Evolutionary conservation across 148 eudicot species (phyloP).

Genomic region (Nyssa sinensis): DNA sequence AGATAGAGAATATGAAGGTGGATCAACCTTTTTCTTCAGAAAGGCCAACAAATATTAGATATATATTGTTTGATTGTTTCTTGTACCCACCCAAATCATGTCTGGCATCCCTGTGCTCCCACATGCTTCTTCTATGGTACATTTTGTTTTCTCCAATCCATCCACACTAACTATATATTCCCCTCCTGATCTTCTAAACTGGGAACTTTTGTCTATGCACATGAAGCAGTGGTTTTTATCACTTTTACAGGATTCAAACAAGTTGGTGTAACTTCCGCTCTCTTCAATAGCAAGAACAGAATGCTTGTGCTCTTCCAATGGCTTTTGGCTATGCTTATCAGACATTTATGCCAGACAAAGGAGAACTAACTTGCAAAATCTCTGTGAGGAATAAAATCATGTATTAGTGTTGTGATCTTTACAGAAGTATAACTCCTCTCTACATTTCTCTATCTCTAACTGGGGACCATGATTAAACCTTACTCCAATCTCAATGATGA

Average conservation of each 20-base stretch:
- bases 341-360: not conserved
- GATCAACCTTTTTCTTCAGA: not conserved
- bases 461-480: not conserved
- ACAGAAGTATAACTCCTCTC: slow-evolving; percentile 37
- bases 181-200: no score
- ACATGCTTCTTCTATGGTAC: not conserved
- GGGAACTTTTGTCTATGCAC: no score
- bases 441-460: slow-evolving; percentile 14
- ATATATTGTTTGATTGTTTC: not conserved
- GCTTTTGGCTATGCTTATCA: not conserved
- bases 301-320: not conserved
- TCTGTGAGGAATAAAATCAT: not conserved
- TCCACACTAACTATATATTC: not conserved
- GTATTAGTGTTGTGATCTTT: slow-evolving; percentile 31
- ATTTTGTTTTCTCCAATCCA: not conserved
- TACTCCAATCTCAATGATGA: not conserved
- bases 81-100: not conserved
- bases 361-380: not conserved
- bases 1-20: not conserved
- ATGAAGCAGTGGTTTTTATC: no score
- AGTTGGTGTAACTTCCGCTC: not conserved
- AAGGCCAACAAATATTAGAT: not conserved
- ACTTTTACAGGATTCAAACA: not conserved
- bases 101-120: not conserved
- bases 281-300: not conserved